phyloP scores from a whole-genome alignment of 73 alveolate species.

The Urostyla sp. region DNA sequence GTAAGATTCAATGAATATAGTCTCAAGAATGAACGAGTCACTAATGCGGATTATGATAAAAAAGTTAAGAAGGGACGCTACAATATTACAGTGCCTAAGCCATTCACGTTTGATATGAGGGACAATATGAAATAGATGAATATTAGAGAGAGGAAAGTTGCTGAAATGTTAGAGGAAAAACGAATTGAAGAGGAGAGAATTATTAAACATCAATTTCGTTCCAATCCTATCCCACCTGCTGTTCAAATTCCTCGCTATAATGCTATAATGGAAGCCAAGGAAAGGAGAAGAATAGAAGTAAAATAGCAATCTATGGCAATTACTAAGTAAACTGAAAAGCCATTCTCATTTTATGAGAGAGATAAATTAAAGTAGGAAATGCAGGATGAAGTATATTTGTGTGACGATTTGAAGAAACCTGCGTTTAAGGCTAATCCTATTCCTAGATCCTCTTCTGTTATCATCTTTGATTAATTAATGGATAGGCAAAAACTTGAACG shows the following conservation, averaged over 20 bases:
- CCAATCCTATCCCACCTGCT: conserved; percentile 79
- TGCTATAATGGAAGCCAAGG: conserved; percentile 73
- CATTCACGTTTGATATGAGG: conserved; percentile 83
- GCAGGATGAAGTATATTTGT: conserved; percentile 53
- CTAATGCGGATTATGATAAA: conserved; percentile 60
- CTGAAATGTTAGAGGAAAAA: conserved; percentile 78
- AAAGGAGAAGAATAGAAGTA: conserved; percentile 79
- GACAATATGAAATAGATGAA: conserved; percentile 72
- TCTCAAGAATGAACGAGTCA: conserved; percentile 36
- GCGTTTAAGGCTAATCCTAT: conserved; percentile 93
- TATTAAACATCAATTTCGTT: conserved; percentile 63
- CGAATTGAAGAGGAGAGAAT: conserved; percentile 66
- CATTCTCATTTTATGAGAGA: conserved; percentile 82
- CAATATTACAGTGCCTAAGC: conserved; percentile 85
- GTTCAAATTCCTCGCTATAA: conserved; percentile 74
- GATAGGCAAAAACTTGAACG: conserved; percentile 75
- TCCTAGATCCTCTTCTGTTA: conserved; percentile 85
- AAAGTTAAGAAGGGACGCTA: conserved; percentile 62
- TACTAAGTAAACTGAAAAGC: conserved; percentile 72
- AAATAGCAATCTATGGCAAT: conserved; percentile 68
- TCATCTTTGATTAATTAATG: conserved; percentile 76
- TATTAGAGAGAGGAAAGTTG: conserved; percentile 76
- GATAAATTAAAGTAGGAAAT: conserved; percentile 54
- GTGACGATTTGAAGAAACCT: conserved; percentile 58
- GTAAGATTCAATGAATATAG: conserved; percentile 21